Evolutionary conservation across 805 yeast genomes (phyloP), one percentile per base, ranked within the genome.

Genomic region (Barnettozyma sp.): DNA sequence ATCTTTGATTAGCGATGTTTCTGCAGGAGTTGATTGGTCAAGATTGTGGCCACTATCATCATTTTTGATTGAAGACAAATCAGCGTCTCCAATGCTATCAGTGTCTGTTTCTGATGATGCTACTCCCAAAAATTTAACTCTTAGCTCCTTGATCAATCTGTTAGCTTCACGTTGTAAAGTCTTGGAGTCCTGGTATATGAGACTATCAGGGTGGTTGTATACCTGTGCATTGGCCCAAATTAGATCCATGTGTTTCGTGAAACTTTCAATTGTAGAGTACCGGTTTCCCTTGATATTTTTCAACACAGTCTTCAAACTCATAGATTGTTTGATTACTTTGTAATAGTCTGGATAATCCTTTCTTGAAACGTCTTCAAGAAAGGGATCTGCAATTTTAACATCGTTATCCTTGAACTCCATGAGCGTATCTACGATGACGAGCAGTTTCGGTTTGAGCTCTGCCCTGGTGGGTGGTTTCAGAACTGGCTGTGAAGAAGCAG

Each of bases 341-440:
- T 79, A 79, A 61, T 88, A 88, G 49, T 83, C 94, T 1, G 95
- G 95, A 48, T 82, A 80, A 40, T 71, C 73, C 11, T 72, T 71
- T 22, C 70, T 71, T 49, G 77, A 76, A 3, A 90, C 92, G 37
- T 77, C 79, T 22, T 78, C 82, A 62, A 82, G 55, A 54, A 87
- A 88, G 1, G 94, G 83, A 11, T 71, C 82, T 41, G 82, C 71
- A 26, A 81, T 64, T 32, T 62, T 46, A 17, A 52, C 55, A 15
- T 54, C 55, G 18, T 58, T 45, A 13, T 60, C 45, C 20, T 49
- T 49, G 22, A 49, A 50, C 14, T 50, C 38, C 22, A 41, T 39
- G 25, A 48, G 23, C 17, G 42, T 45, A 12, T 44, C 50, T 20
- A 45, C 38, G 6, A 43, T 41, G 20, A 33, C 35, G 9, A 37